Percentiles rank a stretch among this genome's conserved stretches.
Evolutionary conservation across 768 basidiomycete species (phyloP).

Genomic region (Holtermanniella nyarrowii): DNA sequence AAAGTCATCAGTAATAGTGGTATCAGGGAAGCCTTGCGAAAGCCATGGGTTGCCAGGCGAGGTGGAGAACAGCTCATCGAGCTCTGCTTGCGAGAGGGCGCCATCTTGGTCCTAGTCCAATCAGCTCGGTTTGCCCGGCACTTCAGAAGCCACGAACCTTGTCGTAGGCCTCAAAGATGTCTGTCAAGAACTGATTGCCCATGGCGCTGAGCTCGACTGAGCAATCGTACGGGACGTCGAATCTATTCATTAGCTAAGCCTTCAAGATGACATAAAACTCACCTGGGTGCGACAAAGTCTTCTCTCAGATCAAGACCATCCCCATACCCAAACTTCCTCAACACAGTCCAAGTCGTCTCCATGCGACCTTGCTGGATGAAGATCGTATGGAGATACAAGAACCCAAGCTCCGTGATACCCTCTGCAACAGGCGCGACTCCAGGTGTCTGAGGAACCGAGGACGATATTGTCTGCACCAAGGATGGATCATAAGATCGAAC

Average conservation of each 20-base stretch:
- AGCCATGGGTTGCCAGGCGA: conserved; percentile 97
- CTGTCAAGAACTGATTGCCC: conserved; percentile 94
- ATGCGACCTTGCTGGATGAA: conserved; percentile 92
- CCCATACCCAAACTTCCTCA: conserved; percentile 89
- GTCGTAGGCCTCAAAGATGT: conserved; percentile 90
- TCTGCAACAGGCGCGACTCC: conserved; percentile 27
- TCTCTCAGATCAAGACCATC: conserved; percentile 86
- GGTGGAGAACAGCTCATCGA: conserved; percentile 82
- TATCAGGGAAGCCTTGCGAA: conserved; percentile 81
- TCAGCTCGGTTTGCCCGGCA: neutral
- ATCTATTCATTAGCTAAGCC: conserved; percentile 46
- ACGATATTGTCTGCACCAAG: conserved; percentile 52
- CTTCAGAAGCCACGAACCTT: conserved; percentile 49
- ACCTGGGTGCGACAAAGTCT: conserved; percentile 81
- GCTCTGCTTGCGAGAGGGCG: conserved; percentile 68
- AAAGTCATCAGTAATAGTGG: conserved; percentile 71
- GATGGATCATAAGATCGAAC: conserved; percentile 68
- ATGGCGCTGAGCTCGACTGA: conserved; percentile 89
- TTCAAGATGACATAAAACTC: conserved; percentile 33
- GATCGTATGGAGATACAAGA: conserved; percentile 85
- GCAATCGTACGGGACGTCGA: conserved; percentile 86
- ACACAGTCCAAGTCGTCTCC: conserved; percentile 96
- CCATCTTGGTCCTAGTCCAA: conserved; percentile 79
- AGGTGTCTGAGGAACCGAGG: conserved; percentile 6
- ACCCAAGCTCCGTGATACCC: conserved; percentile 84